Base-by-base conservation (phyloP, 1,284 basidiomycete species). In the Rhodotorula glutinis region DNA sequence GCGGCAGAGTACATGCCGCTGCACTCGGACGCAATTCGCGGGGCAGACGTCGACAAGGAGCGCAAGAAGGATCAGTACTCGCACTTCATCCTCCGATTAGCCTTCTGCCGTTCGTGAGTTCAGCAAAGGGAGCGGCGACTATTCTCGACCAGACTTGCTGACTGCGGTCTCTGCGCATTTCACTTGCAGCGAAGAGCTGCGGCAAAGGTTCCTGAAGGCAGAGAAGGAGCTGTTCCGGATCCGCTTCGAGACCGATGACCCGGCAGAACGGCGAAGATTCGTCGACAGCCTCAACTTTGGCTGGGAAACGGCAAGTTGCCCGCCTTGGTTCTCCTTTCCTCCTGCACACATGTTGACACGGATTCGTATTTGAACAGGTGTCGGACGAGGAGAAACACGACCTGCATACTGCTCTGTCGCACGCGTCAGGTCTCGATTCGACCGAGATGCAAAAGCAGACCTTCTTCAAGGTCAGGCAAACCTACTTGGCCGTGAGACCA, bases 61-160 rank as follows among this genome's bases (percentile, higher is more conserved):
- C 83, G 96, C 69, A 84, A 84, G 77, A 88, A 85, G 73, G 96
- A 99, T 78, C 90, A 94, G 76, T 83, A 97, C 41, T 88, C 92
- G 25, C 96, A 99, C 81, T 98, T 93, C 80, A 92, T 98, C 4
- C 83, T 98, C 67, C 83, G 96, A 53, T 83, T 99, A 49, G 94
- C 96, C 3, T 98, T 99, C 79, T 96, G 93, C 80, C 86, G 92
- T 65, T 92, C 91, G 93, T 96, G 79, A 78, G 91, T 86, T n/a
- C n/a, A n/a, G n/a, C n/a, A n/a, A n/a, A n/a, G n/a, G n/a, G n/a
- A n/a, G n/a, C n/a, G n/a, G n/a, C n/a, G n/a, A n/a, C n/a, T n/a
- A n/a, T n/a, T n/a, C n/a, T n/a, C n/a, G n/a, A n/a, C 21, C 7
- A 17, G 11, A 43, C 33, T 44, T 27, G 10, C 49, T 27, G 25